Evolutionary conservation across 345 rosid genomes (phyloP).

Genomic region (Citrus glauca): DNA sequence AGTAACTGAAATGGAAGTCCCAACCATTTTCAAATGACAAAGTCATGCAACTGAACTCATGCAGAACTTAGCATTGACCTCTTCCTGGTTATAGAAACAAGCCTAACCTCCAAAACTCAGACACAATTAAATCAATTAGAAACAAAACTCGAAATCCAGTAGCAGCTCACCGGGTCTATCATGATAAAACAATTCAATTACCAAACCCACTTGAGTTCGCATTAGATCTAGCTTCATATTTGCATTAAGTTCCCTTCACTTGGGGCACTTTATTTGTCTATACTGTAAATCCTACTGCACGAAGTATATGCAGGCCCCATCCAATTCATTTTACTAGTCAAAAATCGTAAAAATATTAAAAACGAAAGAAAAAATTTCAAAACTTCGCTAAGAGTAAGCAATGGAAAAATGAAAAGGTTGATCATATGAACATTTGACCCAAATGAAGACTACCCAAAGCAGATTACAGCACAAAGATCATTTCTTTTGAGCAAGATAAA

Average conservation of each 20-base stretch:
- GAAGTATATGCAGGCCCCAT: not conserved
- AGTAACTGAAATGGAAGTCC: not conserved
- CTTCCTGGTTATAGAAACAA: not conserved
- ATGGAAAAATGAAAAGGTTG: not conserved
- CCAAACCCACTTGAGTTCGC: not conserved
- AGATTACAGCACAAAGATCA: not conserved
- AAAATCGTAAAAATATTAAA: not conserved
- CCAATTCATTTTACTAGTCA: not conserved
- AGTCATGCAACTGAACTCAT: not conserved
- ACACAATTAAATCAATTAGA: not conserved
- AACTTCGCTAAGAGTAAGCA: not conserved
- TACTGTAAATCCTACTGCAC: not conserved
- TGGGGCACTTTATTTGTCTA: not conserved
- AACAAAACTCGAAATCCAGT: not conserved
- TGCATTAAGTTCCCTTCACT: not conserved
- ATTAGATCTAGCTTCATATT: conserved; percentile 7
- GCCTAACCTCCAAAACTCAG: not conserved
- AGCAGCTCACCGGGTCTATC: not conserved
- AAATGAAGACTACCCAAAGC: not conserved
- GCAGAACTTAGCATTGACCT: not conserved
- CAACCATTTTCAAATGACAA: not conserved
- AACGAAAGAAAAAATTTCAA: not conserved
- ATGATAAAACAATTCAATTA: not conserved
- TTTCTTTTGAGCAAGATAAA: not conserved
- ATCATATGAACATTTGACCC: not conserved